Percentiles rank a stretch among this genome's conserved stretches.
Evolutionary conservation across 805 yeast species (phyloP).

Genomic region (Wickerhamomyces alni): DNA sequence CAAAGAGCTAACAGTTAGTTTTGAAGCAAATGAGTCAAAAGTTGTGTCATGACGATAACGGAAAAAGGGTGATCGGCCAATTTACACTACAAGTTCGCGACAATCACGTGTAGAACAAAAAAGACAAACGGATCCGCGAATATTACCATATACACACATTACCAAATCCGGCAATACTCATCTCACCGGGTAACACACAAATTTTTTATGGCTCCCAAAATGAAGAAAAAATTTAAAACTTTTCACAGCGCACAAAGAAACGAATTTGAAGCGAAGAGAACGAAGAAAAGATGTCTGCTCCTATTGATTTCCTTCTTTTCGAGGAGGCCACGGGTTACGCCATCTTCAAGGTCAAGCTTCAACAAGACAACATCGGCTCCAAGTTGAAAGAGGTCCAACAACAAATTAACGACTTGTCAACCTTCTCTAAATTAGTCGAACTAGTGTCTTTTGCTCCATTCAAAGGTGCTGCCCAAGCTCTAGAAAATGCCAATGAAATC

Average conservation of each 20-base stretch:
- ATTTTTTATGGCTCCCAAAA: neutral
- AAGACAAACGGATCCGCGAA: neutral
- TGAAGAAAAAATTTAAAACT: neutral
- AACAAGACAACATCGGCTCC: slow-evolving; percentile 91
- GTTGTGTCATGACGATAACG: too few relatives aligned
- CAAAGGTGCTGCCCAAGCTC: slow-evolving; percentile 99
- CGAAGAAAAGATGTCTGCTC: slow-evolving; percentile 42
- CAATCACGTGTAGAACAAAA: neutral
- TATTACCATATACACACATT: neutral
- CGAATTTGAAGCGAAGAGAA: neutral
- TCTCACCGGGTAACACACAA: neutral
- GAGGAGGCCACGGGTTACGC: slow-evolving; percentile 99
- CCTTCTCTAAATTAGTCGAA: slow-evolving; percentile 89
- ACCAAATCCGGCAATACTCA: neutral
- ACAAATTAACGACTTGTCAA: slow-evolving; percentile 77
- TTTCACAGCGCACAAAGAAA: neutral
- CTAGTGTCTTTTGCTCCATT: slow-evolving; percentile 95
- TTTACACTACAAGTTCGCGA: too few relatives aligned
- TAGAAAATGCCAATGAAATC: slow-evolving; percentile 96
- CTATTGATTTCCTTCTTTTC: slow-evolving; percentile 84
- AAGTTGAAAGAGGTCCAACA: slow-evolving; percentile 91
- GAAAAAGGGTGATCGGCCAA: too few relatives aligned
- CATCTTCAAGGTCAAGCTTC: slow-evolving; percentile 85
- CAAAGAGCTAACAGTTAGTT: too few relatives aligned
- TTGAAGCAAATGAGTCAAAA: too few relatives aligned